These are phyloP conservation scores for Trichosporon sp. DNA, from an alignment of 1,284 basidiomycete species.

Conservation along the genomic window DNA sequence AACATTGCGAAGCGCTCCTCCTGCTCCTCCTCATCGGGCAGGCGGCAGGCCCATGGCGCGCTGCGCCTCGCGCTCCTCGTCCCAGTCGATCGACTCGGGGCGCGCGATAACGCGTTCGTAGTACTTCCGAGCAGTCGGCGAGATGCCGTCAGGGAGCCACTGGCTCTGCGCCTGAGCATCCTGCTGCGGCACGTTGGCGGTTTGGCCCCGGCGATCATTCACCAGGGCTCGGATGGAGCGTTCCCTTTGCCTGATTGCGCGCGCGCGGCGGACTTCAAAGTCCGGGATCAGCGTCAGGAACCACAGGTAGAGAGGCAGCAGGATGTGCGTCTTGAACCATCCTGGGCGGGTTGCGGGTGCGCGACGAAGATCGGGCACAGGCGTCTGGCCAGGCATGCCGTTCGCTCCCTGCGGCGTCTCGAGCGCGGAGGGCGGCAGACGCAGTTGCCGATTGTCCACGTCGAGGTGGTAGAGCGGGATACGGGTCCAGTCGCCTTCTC, in stretches of 20 bases:
- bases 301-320: slow-evolving; percentile 50
- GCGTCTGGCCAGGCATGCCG: background rate
- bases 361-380: slow-evolving; percentile 19
- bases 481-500: background rate
- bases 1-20: slow-evolving; percentile 15
- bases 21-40: slow-evolving; percentile 43
- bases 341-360: slow-evolving; percentile 21
- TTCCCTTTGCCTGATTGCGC: slow-evolving; percentile 47
- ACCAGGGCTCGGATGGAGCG: slow-evolving; percentile 46
- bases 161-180: background rate
- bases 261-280: slow-evolving; percentile 43
- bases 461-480: slow-evolving; percentile 36
- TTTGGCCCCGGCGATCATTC: background rate
- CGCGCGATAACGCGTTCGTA: slow-evolving; percentile 42
- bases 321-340: slow-evolving; percentile 38
- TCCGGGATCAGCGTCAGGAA: slow-evolving; percentile 50
- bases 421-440: slow-evolving; percentile 33
- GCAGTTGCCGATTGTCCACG: slow-evolving; percentile 39
- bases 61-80: slow-evolving; percentile 53
- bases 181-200: slow-evolving; percentile 9
- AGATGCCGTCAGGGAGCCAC: slow-evolving; percentile 40
- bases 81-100: slow-evolving; percentile 54
- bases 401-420: background rate
- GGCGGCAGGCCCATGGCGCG: slow-evolving; percentile 46
- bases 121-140: slow-evolving; percentile 39